A percentile compares a stretch with the other conserved stretches of the same genome.
Evolutionary conservation across 164 flowering plant species (phyloP).

Genomic region (Chimonanthus salicifolius): DNA sequence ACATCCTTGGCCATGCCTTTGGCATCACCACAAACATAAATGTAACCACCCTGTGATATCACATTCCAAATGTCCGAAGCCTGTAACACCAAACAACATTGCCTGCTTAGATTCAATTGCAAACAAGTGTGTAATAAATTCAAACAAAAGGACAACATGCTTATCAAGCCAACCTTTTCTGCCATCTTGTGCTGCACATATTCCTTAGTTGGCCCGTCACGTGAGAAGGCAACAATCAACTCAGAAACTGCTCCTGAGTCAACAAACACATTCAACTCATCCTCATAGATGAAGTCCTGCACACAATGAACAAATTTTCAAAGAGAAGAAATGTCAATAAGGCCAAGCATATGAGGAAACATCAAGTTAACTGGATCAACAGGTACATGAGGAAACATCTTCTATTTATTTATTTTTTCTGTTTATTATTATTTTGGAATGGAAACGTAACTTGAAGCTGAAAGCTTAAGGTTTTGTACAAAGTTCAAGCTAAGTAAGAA

Average conservation of each 20-base stretch:
- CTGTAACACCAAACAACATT: slow-evolving; percentile 25
- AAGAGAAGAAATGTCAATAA: not conserved
- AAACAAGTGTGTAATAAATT: not conserved
- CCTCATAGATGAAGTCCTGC: slow-evolving; percentile 89
- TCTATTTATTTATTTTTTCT: too few species aligned
- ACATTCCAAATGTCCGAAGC: slow-evolving; percentile 63
- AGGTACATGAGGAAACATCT: too few species aligned
- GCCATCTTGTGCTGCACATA: slow-evolving; percentile 93
- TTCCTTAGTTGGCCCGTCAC: slow-evolving; percentile 82
- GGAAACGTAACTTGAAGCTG: too few species aligned
- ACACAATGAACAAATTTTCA: slow-evolving; percentile 2
- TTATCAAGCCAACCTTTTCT: slow-evolving; percentile 54
- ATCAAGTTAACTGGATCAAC: too few species aligned
- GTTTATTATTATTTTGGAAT: too few species aligned
- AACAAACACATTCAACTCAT: slow-evolving; percentile 64
- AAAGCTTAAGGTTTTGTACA: too few species aligned
- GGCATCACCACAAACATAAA: slow-evolving; percentile 97
- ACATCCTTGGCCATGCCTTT: slow-evolving; percentile 97
- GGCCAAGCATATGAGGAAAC: not conserved
- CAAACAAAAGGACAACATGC: not conserved
- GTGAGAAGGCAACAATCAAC: slow-evolving; percentile 81
- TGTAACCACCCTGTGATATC: slow-evolving; percentile 56
- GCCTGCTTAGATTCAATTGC: not conserved
- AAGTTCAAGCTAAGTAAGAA: too few species aligned
- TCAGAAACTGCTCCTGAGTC: slow-evolving; percentile 64